These are phyloP conservation scores for Trichaptum fuscoviolaceum DNA, from an alignment of 768 basidiomycete genomes.

Conservation along the genomic window DNA sequence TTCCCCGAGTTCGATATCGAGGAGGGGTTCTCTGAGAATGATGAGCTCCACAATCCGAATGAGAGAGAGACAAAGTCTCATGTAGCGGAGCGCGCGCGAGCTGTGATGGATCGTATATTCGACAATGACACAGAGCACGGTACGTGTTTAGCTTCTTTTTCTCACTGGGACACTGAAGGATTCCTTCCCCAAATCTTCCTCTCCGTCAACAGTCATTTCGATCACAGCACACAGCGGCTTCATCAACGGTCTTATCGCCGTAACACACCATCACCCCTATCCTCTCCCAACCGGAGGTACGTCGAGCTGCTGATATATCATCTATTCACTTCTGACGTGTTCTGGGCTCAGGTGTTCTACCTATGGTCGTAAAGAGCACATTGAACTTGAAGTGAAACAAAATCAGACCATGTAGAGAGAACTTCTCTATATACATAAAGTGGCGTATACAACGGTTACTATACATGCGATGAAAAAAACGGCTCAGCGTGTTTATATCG, in stretches of 20 bases:
- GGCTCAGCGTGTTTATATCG: neutral
- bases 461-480: neutral
- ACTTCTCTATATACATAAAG: neutral
- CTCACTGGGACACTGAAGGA: neutral
- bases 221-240: conserved; percentile 64
- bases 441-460: neutral
- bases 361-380: conserved; percentile 17
- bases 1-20: conserved; percentile 57
- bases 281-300: conserved; percentile 59
- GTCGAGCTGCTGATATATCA: conserved; percentile 13
- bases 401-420: neutral
- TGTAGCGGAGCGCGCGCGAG: conserved; percentile 40
- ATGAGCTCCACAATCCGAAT: conserved; percentile 52
- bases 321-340: neutral
- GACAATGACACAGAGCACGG: conserved; percentile 36
- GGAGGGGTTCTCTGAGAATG: conserved; percentile 53
- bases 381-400: neutral
- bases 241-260: conserved; percentile 49
- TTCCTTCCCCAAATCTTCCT: conserved; percentile 1
- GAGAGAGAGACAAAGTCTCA: conserved; percentile 48
- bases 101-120: conserved; percentile 54
- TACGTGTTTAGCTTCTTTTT: conserved; percentile 26
- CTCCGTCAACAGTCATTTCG: conserved; percentile 46
- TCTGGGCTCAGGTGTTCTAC: conserved; percentile 19
- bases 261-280: conserved; percentile 40